Base-by-base conservation (phyloP, 1,284 basidiomycete species). In the Trametes hirsuta region DNA sequence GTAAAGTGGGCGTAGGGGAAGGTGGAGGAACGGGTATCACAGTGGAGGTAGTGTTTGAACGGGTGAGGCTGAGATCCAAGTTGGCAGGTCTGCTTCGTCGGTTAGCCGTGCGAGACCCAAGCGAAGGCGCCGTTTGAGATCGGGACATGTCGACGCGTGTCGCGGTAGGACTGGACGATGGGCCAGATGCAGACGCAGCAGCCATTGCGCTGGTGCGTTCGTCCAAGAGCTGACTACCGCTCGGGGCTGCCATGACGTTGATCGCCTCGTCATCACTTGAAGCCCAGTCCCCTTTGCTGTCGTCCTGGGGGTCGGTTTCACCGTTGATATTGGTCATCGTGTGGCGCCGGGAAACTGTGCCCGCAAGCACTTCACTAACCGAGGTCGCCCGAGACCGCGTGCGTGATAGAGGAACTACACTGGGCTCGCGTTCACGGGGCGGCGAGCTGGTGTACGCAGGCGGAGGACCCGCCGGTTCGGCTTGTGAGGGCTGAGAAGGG, bases 241-340 rank as follows among this genome's bases (percentile, higher is more conserved):
- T 90, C 9, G 88, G 81, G 10, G 91, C 91, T 1, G 91, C 87
- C 45, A 92, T 83, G 46, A 91, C 77, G 67, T 91, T 85, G 57
- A 93, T 90, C 12, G 90, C 91, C 72, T 93, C 91, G 52, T 93
- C 91, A 63, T 93, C 91, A 67, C 90, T 92, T 3, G 82, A 85
- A 34, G 72, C 75, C 88, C 89, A 91, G 58, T 90, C 85, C 6
- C 77, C 79, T 65, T 87, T 87, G n/a, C 73, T 72, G 65, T 88
- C 86, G 11, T 74, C 72, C 62, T 81, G 73, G 46, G 69, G 72
- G 5, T 73, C 65, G 59, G 72, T 70, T 25, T 66, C 65, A 34
- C 71, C 69, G 25, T 72, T 68, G 49, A 68, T 58, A 14, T 60
- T 65, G 36, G 53, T 70, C 60, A 50, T 74, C 18, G 71, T 68